Evolutionary conservation across 2,329 filamentous ascomycete genomes (phyloP).

Genomic region (Fusarium incarnatum): DNA sequence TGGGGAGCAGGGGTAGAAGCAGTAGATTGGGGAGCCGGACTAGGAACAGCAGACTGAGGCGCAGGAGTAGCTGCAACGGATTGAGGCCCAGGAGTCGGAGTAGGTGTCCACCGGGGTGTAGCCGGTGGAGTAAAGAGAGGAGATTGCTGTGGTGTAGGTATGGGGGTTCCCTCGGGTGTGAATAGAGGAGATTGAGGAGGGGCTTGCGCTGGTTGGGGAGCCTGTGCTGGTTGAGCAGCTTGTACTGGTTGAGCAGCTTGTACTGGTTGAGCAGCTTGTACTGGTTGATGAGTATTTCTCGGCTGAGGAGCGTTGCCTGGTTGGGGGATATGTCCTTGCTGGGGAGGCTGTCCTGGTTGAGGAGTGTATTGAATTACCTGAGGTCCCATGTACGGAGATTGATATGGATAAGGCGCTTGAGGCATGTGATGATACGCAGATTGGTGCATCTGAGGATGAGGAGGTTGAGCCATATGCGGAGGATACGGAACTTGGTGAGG

Average conservation of each 20-base stretch:
- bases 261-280: background rate
- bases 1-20: background rate
- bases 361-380: background rate
- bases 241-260: too few relatives aligned
- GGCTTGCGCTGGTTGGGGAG: background rate
- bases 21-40: too few relatives aligned
- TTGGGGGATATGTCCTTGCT: background rate
- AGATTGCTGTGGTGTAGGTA: background rate
- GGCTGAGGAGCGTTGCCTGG: background rate
- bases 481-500: background rate
- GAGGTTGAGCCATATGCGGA: background rate
- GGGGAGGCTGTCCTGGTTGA: background rate
- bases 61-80: background rate
- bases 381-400: background rate
- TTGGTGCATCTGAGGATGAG: background rate
- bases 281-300: background rate
- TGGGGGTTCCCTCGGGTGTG: background rate
- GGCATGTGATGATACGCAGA: background rate
- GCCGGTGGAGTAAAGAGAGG: constrained; percentile 8
- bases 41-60: too few relatives aligned
- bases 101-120: background rate
- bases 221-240: too few relatives aligned
- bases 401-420: background rate
- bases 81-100: background rate
- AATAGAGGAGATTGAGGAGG: background rate